Base-by-base conservation (phyloP, 208 protist genomes). In the Balamuthia mandrillaris region DNA sequence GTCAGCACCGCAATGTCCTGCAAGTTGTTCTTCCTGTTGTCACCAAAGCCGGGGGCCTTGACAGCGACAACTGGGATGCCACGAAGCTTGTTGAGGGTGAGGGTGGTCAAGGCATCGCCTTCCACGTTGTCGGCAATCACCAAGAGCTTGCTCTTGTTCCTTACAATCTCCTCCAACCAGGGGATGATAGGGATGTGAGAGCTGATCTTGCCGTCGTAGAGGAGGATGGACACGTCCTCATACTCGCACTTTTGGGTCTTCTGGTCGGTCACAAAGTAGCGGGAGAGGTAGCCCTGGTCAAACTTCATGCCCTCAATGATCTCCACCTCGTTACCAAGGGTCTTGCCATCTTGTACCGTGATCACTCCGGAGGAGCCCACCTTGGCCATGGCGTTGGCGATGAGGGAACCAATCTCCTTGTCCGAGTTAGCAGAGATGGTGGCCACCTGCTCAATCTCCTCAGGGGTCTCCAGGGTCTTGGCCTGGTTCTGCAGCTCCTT, bases 401-500 rank as follows among this genome's bases (percentile, higher is more conserved):
- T 98, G 86, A 99, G 92, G 78, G 96, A 85, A 78, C 98, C 98
- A 88, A 99, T 98, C 79, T 96, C 96, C 21, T 82, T 88, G 91
- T 99, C 98, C 60, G 97, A 97, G 93, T 99, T 99, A 74, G 98
- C 98, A 49, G 97, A 99, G 88, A 99, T 99, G 72, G 98, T 99
- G 49, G 98, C 98, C 45, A 99, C 96, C 81, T 96, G 96, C 51
- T 91, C 91, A 75, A 99, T 97, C 85, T 98, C 97, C 86, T 98
- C 96, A n/a, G 89, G 93, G 79, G 96, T 95, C 42, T 95, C 95
- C 54, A 99, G 95, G 39, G 91, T 90, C 90, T 97, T 97, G 85
- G 95, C 95, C 81, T 96, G 87, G 47, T 87, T 82, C 72, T 95
- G 93, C 5, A 99, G 88, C 85, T 95, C 91, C 45, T 93, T 85